Evolutionary conservation across 768 basidiomycete species (phyloP), one percentile per base, ranked within the genome.

Genomic region (Aureoboletus auriporus): DNA sequence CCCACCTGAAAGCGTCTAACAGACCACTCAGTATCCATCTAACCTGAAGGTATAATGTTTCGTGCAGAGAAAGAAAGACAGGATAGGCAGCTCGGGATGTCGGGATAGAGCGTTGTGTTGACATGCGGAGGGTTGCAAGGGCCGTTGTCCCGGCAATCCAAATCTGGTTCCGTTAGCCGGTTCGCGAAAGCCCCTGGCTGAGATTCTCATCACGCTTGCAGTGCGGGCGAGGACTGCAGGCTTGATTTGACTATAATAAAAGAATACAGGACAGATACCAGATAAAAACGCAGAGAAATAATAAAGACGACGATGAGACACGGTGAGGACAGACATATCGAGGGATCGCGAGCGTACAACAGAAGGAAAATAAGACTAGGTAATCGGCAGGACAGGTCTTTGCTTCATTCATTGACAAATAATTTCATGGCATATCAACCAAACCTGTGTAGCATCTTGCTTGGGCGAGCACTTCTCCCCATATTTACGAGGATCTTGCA

Each of bases 1-100:
- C 78, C 84, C 86, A 88, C 28, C 86, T 77, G 63, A 79, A 86
- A 12, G 87, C 79, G 68, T 91, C 89, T 36, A 78, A 59, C 10
- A 90, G 61, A 13, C 89, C 89, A 9, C 67, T 66, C 56, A 72
- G 72, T 12, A 77, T 73, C 70, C 82, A 90, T 44, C 64, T 71
- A 9, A 79, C 50, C 57, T 90, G 88, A 4, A 89, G 69, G 58
- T 69, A 62, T 14, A 79, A 60, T 0, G 87, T 82, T 23, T 86
- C 78, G 12, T 72, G 73, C 4, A 85, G 53, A 2, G 87, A 75
- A 7, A 90, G 73, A 64, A 90, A 91, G 11, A 72, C 63, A 1
- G 89, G 88, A 65, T 90, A 91, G 2, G 75, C 64, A 4, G 75
- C 63, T 33, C 84, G 72, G 16, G 84, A 69, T 31, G 8, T 42